Evolutionary conservation across 176 grass and related monocot genomes (phyloP).

Genomic region (Hsuehochloa calcarea): DNA sequence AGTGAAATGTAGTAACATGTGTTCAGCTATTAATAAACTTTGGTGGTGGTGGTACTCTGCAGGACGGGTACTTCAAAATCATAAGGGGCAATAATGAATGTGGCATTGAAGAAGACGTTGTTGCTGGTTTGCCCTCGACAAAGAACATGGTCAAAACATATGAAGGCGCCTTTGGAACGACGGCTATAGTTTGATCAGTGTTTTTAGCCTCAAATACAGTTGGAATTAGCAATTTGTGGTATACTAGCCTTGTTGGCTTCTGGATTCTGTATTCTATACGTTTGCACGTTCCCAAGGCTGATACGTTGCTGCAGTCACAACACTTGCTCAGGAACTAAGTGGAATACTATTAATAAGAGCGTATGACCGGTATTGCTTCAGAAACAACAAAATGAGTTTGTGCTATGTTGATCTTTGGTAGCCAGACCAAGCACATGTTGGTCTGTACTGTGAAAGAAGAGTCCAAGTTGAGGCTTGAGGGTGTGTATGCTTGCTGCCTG

Average conservation of each 20-base stretch:
- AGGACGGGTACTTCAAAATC: slow-evolving; percentile 97
- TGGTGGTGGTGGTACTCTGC: slow-evolving; percentile 1
- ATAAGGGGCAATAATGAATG: slow-evolving; percentile 74
- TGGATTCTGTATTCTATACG: slow-evolving; percentile 1
- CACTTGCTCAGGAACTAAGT: not conserved
- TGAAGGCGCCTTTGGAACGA: not conserved
- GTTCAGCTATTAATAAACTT: slow-evolving; percentile 3
- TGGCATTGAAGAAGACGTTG: slow-evolving; percentile 71
- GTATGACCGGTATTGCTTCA: not conserved
- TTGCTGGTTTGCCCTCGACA: slow-evolving; percentile 69
- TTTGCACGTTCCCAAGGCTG: not conserved
- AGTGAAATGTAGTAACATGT: not conserved
- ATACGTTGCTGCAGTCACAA: not conserved
- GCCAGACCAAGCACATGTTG: not conserved
- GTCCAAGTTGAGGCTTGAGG: not conserved
- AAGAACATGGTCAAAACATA: slow-evolving; percentile 56
- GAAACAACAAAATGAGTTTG: not conserved
- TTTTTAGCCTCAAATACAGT: not conserved
- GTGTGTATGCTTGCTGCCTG: not conserved
- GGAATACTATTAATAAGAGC: not conserved
- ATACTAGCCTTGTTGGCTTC: not conserved
- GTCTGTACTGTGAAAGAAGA: not conserved
- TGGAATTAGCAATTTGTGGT: not conserved
- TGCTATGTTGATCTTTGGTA: not conserved
- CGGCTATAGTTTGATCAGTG: slow-evolving; percentile 28